These are phyloP conservation scores for Termitomyces sp. DNA, from an alignment of 768 basidiomycete genomes.

Conservation along the genomic window DNA sequence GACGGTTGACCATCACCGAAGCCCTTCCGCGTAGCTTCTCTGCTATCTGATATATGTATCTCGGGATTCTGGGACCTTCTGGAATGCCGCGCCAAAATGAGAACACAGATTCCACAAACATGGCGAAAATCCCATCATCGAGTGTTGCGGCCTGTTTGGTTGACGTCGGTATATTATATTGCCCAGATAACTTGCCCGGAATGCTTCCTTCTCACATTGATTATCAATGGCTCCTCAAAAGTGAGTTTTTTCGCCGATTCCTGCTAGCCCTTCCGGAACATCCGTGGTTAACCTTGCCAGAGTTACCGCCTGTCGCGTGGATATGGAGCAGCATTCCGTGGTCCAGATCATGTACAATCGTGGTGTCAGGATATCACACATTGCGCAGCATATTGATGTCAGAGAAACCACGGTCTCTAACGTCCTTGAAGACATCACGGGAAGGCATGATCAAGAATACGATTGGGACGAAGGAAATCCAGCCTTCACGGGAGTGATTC, in stretches of 20 bases:
- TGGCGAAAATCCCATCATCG: background rate
- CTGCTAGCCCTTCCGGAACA: background rate
- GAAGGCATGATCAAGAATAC: background rate
- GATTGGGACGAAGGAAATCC: background rate
- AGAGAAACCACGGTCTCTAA: background rate
- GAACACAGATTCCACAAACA: background rate
- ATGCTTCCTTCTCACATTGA: background rate
- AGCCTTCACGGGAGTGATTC: background rate
- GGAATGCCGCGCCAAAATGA: background rate
- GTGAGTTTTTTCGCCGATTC: background rate
- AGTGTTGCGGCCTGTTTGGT: slow-evolving; percentile 1
- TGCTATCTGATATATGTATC: background rate
- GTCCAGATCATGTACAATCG: slow-evolving; percentile 1
- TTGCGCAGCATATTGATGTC: background rate
- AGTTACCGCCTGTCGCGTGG: background rate
- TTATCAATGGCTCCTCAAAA: background rate
- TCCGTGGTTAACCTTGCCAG: background rate
- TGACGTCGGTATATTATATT: background rate
- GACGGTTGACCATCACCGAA: background rate
- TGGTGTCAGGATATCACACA: background rate
- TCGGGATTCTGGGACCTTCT: background rate
- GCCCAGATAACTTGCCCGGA: background rate
- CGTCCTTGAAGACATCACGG: background rate
- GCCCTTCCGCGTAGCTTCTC: background rate
- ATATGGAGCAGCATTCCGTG: background rate